These are phyloP conservation scores for Boletus sp. DNA, from an alignment of 768 basidiomycete genomes.

Conservation along the genomic window DNA sequence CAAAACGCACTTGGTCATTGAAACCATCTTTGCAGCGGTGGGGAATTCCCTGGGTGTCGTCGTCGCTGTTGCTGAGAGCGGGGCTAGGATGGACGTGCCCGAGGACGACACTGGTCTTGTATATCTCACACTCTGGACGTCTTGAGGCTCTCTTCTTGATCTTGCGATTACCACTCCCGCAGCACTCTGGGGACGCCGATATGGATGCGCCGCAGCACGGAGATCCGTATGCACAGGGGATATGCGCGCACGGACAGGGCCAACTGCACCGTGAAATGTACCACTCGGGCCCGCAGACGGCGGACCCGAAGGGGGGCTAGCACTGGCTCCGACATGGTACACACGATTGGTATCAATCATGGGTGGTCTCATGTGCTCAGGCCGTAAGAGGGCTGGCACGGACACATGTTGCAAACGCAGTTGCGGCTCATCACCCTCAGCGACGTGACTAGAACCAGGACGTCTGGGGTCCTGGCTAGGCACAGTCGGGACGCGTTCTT, in stretches of 20 bases:
- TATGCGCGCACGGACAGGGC: conserved; percentile 26
- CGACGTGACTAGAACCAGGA: conserved; percentile 16
- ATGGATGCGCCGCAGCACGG: conserved; percentile 26
- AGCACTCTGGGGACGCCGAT: conserved; percentile 30
- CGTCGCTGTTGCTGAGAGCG: conserved; percentile 1
- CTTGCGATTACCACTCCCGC: conserved; percentile 19
- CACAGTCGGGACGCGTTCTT: conserved; percentile 30
- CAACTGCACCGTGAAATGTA: conserved; percentile 14
- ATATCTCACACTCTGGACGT: conserved; percentile 28
- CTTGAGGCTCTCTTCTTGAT: conserved; percentile 30
- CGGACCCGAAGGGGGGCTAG: conserved; percentile 31
- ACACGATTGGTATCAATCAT: conserved; percentile 32
- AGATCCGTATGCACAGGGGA: conserved; percentile 24
- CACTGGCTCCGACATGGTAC: conserved; percentile 27
- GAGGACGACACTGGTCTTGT: conserved; percentile 18
- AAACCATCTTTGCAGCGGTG: conserved; percentile 4
- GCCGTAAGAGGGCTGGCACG: conserved; percentile 15
- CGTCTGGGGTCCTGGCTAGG: conserved; percentile 27
- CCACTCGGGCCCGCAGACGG: conserved; percentile 25
- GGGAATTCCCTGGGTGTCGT: conserved; percentile 3
- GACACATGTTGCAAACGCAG: conserved; percentile 26
- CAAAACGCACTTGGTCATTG: conserved; percentile 23
- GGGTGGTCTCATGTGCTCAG: conserved; percentile 34
- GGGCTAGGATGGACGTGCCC: conserved; percentile 7
- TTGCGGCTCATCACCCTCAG: conserved; percentile 25